Percentiles rank a stretch among this genome's conserved stretches.
Conservation (phyloP, 2,329 filamentous ascomycete species). For the Exophiala bonariae region DNA sequence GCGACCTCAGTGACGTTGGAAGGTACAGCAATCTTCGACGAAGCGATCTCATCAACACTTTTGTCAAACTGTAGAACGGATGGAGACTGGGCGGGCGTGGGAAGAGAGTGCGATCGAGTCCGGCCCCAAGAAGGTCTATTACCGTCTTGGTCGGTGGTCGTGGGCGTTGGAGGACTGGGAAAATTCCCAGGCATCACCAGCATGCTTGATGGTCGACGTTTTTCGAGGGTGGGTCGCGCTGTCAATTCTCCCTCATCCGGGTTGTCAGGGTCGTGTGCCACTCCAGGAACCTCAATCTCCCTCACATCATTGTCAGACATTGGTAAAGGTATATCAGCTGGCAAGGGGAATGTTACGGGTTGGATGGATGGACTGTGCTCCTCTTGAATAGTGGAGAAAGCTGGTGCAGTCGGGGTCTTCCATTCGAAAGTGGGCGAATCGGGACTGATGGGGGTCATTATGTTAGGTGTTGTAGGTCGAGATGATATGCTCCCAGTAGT, state of each 20-base stretch:
- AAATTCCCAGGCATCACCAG: slow-evolving; percentile 25
- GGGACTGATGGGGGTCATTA: slow-evolving; percentile 21
- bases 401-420: slow-evolving; percentile 34
- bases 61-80: not conserved
- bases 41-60: not conserved
- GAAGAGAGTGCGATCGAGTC: slow-evolving; percentile 22
- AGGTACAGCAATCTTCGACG: not conserved
- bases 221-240: slow-evolving; percentile 9
- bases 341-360: slow-evolving; percentile 36
- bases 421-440: slow-evolving; percentile 39
- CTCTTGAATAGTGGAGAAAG: slow-evolving; percentile 28
- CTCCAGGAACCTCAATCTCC: slow-evolving; percentile 77
- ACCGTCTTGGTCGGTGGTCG: not conserved
- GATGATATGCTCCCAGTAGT: slow-evolving; percentile 58
- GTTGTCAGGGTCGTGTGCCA: slow-evolving; percentile 49
- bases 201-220: slow-evolving; percentile 23
- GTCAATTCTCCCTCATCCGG: not conserved
- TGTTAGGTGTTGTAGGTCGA: slow-evolving; percentile 43
- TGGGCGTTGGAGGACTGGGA: slow-evolving; percentile 2
- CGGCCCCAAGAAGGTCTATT: slow-evolving; percentile 11
- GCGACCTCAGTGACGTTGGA: not conserved
- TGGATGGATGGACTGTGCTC: slow-evolving; percentile 22
- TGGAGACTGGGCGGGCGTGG: slow-evolving; percentile 3
- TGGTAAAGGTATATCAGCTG: slow-evolving; percentile 68
- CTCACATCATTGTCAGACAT: slow-evolving; percentile 67